Evolutionary conservation across 1,284 basidiomycete genomes (phyloP).

Genomic region (Tylopilus sp.): DNA sequence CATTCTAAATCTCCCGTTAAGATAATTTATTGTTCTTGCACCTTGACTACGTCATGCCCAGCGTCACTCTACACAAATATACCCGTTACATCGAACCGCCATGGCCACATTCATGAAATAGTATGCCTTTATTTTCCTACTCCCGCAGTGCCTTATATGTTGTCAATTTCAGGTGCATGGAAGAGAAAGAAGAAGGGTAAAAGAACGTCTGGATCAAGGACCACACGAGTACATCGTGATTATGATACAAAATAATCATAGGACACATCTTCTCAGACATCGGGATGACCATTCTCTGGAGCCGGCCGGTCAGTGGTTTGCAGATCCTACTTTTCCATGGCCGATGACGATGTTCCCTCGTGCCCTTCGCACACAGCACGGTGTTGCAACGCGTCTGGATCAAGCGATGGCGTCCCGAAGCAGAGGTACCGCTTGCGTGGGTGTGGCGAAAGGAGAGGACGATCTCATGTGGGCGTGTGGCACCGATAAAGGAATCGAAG

Average conservation of each 20-base stretch:
- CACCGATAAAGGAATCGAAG: conserved; percentile 33
- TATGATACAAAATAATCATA: no score
- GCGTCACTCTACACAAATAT: conserved; percentile 13
- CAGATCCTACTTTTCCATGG: conserved; percentile 50
- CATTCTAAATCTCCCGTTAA: neutral
- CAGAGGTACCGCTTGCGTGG: conserved; percentile 20
- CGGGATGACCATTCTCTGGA: conserved; percentile 59
- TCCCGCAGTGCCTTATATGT: no score
- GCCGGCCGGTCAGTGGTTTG: conserved; percentile 56
- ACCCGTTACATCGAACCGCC: conserved; percentile 19
- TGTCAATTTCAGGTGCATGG: conserved; percentile 5
- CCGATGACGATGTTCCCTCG: conserved; percentile 35
- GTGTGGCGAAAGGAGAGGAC: conserved; percentile 41
- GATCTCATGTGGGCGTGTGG: conserved; percentile 37
- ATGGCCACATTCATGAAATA: conserved; percentile 16
- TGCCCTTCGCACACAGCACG: conserved; percentile 31
- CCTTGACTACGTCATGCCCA: conserved; percentile 18
- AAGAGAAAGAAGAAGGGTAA: conserved; percentile 11
- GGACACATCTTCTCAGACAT: conserved; percentile 40
- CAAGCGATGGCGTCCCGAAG: conserved; percentile 31
- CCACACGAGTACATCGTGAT: conserved; percentile 47
- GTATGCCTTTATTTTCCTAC: neutral
- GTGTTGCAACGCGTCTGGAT: conserved; percentile 33
- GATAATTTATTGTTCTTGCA: neutral
- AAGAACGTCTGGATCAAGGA: conserved; percentile 37